Evolutionary conservation across 352 stramenopile genomes (phyloP), one percentile per base, ranked within the genome.

Genomic region (Globisporangium cederbergense): DNA sequence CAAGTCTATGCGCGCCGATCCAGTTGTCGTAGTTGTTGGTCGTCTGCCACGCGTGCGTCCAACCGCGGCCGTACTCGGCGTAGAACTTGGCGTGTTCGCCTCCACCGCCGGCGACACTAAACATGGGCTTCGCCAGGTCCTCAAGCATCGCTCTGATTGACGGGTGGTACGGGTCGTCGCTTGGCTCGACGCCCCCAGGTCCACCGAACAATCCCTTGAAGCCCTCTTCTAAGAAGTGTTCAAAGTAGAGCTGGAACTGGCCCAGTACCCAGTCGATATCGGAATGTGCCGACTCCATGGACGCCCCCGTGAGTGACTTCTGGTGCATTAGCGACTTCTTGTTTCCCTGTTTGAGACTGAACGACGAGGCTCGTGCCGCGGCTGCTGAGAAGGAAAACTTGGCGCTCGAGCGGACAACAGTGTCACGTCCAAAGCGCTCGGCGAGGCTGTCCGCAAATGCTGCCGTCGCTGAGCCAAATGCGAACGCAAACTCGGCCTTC

Each of bases 241-340:
- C 78, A 65, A 89, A 89, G 66, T 88, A 90, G 13, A 55, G 57
- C 55, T 81, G 80, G 45, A 88, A 89, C 60, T 90, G 79, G 1
- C 58, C 59, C 5, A 90, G 65, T 0, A 90, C 64, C 80, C 82
- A 93, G 22, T 88, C 76, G 4, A 79, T 70, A 49, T 93, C 81
- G 0, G 74, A 72, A 18, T 77, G 69, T 20, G 65, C 47, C 2
- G 70, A 53, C 40, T 67, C 57, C 28, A 72, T 72, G 18, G 65
- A 32, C 1, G 65, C 59, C 2, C 30, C 62, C 1, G 42, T 54
- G 5, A 58, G 50, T 20, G 57, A 43, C 6, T 67, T 45, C 36
- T 64, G 52, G 22, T 10, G 32, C 52, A 30, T 32, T 13, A 58
- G 20, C 11, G 57, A 32, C 53, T 66, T 67, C 57, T n/a, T 47